Evolutionary conservation across 2,329 filamentous ascomycete species (phyloP).

Genomic region (Septoria linicola): DNA sequence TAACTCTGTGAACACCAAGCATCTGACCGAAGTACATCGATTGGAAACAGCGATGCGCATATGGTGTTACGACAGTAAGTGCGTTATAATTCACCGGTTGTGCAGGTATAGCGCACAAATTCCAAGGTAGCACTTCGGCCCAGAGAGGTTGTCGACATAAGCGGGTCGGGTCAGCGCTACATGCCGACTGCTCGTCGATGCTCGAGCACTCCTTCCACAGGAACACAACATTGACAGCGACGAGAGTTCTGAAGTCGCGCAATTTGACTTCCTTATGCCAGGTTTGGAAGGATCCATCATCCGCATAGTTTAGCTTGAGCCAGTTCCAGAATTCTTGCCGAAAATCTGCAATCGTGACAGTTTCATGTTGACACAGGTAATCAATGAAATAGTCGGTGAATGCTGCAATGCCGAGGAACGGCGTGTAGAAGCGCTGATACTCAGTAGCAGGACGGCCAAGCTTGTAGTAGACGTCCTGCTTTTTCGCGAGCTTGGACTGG

Average conservation of each 20-base stretch:
- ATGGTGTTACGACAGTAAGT: constrained; percentile 68
- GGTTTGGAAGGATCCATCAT: constrained; percentile 45
- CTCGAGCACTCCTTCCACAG: constrained; percentile 63
- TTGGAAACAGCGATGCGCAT: constrained; percentile 63
- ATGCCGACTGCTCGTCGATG: constrained; percentile 26
- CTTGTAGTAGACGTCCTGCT: constrained; percentile 60
- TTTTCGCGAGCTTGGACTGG: constrained; percentile 46
- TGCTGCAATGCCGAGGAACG: constrained; percentile 70
- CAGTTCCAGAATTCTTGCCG: constrained; percentile 57
- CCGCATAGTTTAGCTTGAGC: constrained; percentile 50
- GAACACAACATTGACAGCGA: constrained; percentile 62
- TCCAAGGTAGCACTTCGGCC: constrained; percentile 5
- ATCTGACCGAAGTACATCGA: constrained; percentile 60
- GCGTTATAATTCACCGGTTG: constrained; percentile 10
- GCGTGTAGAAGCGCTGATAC: constrained; percentile 61
- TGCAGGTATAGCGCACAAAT: constrained; percentile 18
- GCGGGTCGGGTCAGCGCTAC: not conserved
- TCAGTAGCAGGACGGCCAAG: constrained; percentile 56
- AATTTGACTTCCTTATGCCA: constrained; percentile 53
- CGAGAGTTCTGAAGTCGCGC: constrained; percentile 61
- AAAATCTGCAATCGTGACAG: constrained; percentile 59
- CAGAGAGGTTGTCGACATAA: constrained; percentile 11
- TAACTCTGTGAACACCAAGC: constrained; percentile 42
- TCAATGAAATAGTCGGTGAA: constrained; percentile 72
- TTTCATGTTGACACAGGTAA: constrained; percentile 49